Evolutionary conservation across 305 asterid species (phyloP).

Genomic region (Fraxinus nigra): DNA sequence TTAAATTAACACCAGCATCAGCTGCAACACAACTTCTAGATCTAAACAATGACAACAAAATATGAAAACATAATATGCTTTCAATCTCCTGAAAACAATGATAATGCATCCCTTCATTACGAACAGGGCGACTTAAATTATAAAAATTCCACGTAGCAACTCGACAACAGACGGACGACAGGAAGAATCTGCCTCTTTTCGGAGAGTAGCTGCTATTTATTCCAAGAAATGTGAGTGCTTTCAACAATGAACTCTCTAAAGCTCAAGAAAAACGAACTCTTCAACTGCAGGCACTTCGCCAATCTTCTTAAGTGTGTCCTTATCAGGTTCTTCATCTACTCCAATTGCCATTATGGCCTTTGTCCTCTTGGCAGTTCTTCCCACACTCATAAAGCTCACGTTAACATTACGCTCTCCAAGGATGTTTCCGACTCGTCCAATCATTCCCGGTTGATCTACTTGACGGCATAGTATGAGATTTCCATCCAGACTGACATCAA

Average conservation of each 20-base stretch:
- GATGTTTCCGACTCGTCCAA: constrained; percentile 74
- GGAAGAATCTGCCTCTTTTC: background rate
- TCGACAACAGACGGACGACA: background rate
- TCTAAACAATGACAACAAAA: background rate
- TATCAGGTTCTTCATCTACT: constrained; percentile 75
- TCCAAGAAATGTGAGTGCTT: background rate
- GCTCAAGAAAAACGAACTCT: constrained; percentile 74
- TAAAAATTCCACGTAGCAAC: background rate
- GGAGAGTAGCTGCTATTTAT: background rate
- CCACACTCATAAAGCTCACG: constrained; percentile 93
- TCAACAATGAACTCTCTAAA: constrained; percentile 19
- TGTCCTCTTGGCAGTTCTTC: constrained; percentile 69
- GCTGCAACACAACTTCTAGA: background rate
- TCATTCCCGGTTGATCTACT: constrained; percentile 93
- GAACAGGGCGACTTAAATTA: background rate
- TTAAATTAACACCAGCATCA: background rate
- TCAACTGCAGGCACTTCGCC: constrained; percentile 77
- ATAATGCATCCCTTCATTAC: background rate
- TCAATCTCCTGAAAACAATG: background rate
- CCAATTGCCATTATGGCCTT: constrained; percentile 95
- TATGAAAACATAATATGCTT: background rate
- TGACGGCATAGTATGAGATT: constrained; percentile 77
- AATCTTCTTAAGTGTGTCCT: constrained; percentile 73
- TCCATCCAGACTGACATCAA: constrained; percentile 86
- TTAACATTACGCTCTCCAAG: constrained; percentile 78